These are phyloP conservation scores for Xylaria scruposa DNA, from an alignment of 495 filamentous ascomycete species.

Conservation along the genomic window DNA sequence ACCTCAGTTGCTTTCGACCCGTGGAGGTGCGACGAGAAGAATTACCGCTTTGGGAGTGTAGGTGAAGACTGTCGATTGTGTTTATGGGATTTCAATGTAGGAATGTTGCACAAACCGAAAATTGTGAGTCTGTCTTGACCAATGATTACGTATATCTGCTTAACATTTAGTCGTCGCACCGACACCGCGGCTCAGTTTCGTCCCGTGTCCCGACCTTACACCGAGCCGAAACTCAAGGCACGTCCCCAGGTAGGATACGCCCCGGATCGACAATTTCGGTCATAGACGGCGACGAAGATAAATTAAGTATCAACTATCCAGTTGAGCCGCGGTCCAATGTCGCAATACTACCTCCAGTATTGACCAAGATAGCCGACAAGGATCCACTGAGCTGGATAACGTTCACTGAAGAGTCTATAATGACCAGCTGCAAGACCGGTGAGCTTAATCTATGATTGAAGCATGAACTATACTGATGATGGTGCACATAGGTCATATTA, in stretches of 20 bases:
- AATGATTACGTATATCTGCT: background rate
- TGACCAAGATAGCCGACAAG: conserved; percentile 85
- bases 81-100: conserved; percentile 96
- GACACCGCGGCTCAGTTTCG: conserved; percentile 68
- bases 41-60: conserved; percentile 93
- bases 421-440: conserved; percentile 91
- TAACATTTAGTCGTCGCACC: conserved; percentile 52
- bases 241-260: conserved; percentile 62
- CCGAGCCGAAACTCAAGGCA: conserved; percentile 57
- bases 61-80: conserved; percentile 90
- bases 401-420: conserved; percentile 88
- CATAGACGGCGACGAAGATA: conserved; percentile 54
- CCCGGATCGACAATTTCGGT: conserved; percentile 68
- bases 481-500: conserved; percentile 72
- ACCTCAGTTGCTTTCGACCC: conserved; percentile 92
- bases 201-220: conserved; percentile 57
- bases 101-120: conserved; percentile 89
- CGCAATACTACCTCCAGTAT: conserved; percentile 90
- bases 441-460: conserved; percentile 38
- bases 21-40: conserved; percentile 93
- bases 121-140: conserved; percentile 46
- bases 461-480: conserved; percentile 26
- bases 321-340: conserved; percentile 81
- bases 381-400: conserved; percentile 89
- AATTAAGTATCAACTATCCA: conserved; percentile 70